These are phyloP conservation scores for Vitis rupestris DNA, from an alignment of 164 flowering plant species.

Conservation along the genomic window DNA sequence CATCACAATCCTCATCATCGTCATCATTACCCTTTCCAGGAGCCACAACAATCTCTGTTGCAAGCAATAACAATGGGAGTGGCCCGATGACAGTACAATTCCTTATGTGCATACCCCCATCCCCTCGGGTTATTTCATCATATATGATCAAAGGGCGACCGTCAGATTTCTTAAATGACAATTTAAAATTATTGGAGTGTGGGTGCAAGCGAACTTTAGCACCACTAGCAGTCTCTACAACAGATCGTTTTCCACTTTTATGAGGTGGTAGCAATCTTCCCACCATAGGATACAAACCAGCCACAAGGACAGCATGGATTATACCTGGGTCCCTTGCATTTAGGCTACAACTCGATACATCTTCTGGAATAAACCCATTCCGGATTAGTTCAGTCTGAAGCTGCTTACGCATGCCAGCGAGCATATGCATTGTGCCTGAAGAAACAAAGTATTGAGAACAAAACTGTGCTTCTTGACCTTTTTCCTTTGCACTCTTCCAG, in stretches of 20 bases:
- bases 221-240: conserved; percentile 68
- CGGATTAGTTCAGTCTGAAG: conserved; percentile 60
- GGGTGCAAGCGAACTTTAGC: conserved; percentile 65
- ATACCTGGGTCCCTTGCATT: conserved; percentile 85
- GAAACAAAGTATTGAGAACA: conserved; percentile 77
- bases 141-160: conserved; percentile 46
- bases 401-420: conserved; percentile 72
- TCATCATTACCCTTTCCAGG: conserved; percentile 40
- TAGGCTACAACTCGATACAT: conserved; percentile 55
- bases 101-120: conserved; percentile 56
- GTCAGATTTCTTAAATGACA: conserved; percentile 25
- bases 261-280: conserved; percentile 55
- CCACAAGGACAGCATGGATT: conserved; percentile 79
- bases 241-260: conserved; percentile 24
- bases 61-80: conserved; percentile 69
- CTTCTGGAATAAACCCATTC: conserved; percentile 61
- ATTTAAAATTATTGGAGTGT: conserved; percentile 47
- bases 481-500: conserved; percentile 76
- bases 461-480: conserved; percentile 56
- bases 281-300: conserved; percentile 91
- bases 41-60: conserved; percentile 83
- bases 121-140: conserved; percentile 89
- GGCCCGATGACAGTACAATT: conserved; percentile 76
- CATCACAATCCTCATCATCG: conserved; percentile 19
- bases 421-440: conserved; percentile 65